Conservation (phyloP, 2,329 filamentous ascomycete species). For the Sordariomycetes sp. region DNA sequence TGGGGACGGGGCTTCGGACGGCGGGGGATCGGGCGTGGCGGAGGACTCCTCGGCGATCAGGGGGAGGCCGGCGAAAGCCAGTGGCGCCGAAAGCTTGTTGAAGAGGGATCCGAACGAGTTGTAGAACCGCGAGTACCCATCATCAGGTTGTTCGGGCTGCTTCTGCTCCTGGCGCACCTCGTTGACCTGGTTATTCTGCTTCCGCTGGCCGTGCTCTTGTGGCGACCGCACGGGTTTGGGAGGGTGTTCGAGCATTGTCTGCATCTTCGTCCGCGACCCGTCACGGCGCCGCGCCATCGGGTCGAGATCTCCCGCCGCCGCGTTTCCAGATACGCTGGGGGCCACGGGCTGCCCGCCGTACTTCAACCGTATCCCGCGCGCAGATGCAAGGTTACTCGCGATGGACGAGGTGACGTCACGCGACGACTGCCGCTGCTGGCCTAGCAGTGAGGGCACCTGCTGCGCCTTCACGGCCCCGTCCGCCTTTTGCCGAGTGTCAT, state of each 20-base stretch:
- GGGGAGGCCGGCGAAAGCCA: conserved; percentile 87
- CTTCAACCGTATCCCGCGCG: conserved; percentile 60
- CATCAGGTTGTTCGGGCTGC: conserved; percentile 44
- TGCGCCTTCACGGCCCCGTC: not conserved
- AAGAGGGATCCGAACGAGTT: conserved; percentile 81
- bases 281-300: conserved; percentile 36
- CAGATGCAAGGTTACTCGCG: conserved; percentile 76
- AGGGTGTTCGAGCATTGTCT: conserved; percentile 38
- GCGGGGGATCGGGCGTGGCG: not conserved
- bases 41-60: conserved; percentile 42
- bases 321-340: conserved; percentile 61
- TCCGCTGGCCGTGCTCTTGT: conserved; percentile 16
- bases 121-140: conserved; percentile 84
- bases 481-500: not conserved
- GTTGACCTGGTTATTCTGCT: conserved; percentile 7
- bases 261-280: conserved; percentile 35
- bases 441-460: conserved; percentile 11
- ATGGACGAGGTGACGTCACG: conserved; percentile 72
- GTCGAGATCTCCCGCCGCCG: conserved; percentile 57
- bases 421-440: conserved; percentile 36
- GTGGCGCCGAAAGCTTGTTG: conserved; percentile 74
- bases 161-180: not conserved
- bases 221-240: conserved; percentile 41
- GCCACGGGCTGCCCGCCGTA: conserved; percentile 55
- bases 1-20: conserved; percentile 18